Base-by-base conservation (phyloP, 1,139 yeast genomes). In the Hansenula sp. region DNA sequence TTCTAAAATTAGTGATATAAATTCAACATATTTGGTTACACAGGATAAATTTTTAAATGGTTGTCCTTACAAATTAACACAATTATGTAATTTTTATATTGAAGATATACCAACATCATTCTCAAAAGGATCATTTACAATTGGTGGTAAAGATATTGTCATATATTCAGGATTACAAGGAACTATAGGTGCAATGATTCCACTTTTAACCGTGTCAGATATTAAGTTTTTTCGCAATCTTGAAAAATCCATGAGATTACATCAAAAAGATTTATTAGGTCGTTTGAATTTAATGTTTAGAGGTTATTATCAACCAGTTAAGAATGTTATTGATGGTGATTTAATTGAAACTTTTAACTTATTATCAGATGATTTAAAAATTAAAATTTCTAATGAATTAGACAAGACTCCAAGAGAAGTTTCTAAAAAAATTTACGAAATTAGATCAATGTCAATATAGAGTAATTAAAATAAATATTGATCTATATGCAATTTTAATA, bases 241-340 rank as follows among this genome's bases (percentile, higher is more conserved):
- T 33, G 87, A 86, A 53, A 56, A 61, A 6, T 59, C 64, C 17
- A 60, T 86, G 54, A 59, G 80, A 3, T 53, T 63, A 43, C 57
- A 64, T 56, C 46, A 50, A 50, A 53, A 47, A 22, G 55, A 52
- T 33, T 21, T 48, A 17, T 48, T 53, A 27, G 95, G 85, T 0
- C 69, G 92, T 43, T 86, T 84, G 49, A 86, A 82, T 44, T 47
- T 76, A 48, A 74, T 75, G 46, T 89, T 73, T 56, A 66, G 97
- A 39, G 74, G 97, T 39, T 84, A 82, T 56, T 88, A 87, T 55
- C 79, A 78, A 18, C 96, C 97, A 0, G 77, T 74, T 7, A 82
- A 80, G 49, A 74, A 79, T 41, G 80, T 86, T 2, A 71, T 92
- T 34, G 97, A 92, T 61, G 98, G 98, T 11, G 97, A 92, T 59